phyloP scores from a whole-genome alignment of 192 early-diverging fungal species.

The Coemansia sp. region DNA sequence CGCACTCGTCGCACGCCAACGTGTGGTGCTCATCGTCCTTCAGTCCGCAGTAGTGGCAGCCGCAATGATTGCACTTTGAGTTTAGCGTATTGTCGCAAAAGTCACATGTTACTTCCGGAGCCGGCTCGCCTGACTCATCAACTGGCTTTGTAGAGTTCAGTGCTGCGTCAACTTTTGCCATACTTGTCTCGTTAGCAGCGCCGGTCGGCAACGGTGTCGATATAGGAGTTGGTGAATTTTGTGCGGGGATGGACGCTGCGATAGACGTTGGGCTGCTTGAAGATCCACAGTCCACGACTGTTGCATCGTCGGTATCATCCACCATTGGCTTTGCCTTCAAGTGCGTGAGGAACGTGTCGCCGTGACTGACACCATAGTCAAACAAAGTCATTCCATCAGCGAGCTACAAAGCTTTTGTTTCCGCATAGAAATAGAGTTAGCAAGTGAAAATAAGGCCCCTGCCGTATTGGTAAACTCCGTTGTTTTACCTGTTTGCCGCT shows the following conservation, averaged over 20 bases:
- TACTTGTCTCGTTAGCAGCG: not conserved
- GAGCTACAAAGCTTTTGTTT: conserved; percentile 10
- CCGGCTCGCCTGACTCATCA: not conserved
- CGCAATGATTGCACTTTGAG: conserved; percentile 50
- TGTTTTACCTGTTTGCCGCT: not conserved
- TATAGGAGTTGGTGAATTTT: not conserved
- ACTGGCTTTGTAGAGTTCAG: not conserved
- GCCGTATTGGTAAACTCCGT: not conserved
- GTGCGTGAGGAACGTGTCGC: conserved; percentile 21
- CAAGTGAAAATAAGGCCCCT: not conserved
- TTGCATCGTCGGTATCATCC: not conserved
- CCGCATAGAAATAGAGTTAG: not conserved
- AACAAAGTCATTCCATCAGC: conserved; percentile 45
- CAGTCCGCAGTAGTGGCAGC: conserved; percentile 52
- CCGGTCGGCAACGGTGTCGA: not conserved
- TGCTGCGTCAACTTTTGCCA: not conserved
- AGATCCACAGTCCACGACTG: not conserved
- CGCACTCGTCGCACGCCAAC: conserved; percentile 62
- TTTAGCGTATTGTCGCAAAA: conserved; percentile 27
- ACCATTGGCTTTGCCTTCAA: conserved; percentile 6
- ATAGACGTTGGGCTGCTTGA: not conserved
- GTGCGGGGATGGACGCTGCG: not conserved
- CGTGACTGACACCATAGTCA: conserved; percentile 43
- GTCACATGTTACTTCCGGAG: conserved; percentile 24
- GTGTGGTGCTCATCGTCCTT: conserved; percentile 59